Evolutionary conservation across 768 basidiomycete genomes (phyloP).

Genomic region (Melanogaster broomeanus): DNA sequence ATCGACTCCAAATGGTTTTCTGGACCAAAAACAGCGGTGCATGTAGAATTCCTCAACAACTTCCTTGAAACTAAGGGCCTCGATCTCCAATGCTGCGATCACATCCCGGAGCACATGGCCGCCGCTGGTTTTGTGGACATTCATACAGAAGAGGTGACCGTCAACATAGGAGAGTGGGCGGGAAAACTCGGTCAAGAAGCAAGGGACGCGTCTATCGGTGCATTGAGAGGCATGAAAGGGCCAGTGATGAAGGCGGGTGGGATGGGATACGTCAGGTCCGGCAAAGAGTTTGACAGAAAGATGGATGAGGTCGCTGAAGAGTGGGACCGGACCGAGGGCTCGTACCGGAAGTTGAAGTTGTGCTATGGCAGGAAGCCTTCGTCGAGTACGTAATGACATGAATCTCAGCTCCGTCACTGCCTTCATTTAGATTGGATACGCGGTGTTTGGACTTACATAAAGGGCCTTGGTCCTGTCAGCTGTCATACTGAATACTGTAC

Average conservation of each 20-base stretch:
- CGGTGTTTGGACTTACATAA: no score
- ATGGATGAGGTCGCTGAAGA: conserved; percentile 21
- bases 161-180: conserved; percentile 22
- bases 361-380: conserved; percentile 5
- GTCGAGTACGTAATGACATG: no score
- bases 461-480: no score
- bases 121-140: conserved; percentile 1
- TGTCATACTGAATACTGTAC: no score
- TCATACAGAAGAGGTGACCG: conserved; percentile 4
- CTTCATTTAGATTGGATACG: no score
- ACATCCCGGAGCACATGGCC: conserved; percentile 9
- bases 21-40: conserved; percentile 5
- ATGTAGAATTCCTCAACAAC: conserved; percentile 6
- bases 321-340: conserved; percentile 20
- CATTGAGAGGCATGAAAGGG: conserved; percentile 21
- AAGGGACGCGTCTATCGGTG: conserved; percentile 19
- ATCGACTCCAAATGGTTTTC: conserved; percentile 17
- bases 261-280: conserved; percentile 15
- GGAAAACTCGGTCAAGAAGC: conserved; percentile 17
- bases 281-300: conserved; percentile 17
- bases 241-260: conserved; percentile 25
- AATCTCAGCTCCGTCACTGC: no score
- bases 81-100: conserved; percentile 10
- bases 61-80: conserved; percentile 13
- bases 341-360: conserved; percentile 3